Evolutionary conservation across 2,329 filamentous ascomycete genomes (phyloP).

Genomic region (Exophiala alcalophila): DNA sequence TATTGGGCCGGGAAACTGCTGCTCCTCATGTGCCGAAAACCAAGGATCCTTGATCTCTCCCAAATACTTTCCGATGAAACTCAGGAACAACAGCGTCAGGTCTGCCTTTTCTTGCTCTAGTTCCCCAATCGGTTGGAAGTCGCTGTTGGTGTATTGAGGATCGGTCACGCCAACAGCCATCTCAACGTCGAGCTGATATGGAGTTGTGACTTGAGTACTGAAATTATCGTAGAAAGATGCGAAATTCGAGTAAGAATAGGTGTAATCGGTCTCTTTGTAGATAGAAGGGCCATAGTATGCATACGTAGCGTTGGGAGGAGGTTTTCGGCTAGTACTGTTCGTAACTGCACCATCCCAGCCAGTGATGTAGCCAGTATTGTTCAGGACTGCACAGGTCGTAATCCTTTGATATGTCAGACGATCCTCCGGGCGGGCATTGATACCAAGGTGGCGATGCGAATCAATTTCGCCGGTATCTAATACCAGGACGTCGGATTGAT

Average conservation of each 20-base stretch:
- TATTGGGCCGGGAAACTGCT: background rate
- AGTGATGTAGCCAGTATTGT: constrained; percentile 10
- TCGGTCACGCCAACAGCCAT: constrained; percentile 3
- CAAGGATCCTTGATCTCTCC: constrained; percentile 22
- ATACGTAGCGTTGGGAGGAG: constrained; percentile 4
- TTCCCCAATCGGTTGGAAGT: constrained; percentile 20
- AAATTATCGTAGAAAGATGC: constrained; percentile 23
- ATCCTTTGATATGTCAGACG: constrained; percentile 22
- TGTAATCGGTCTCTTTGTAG: constrained; percentile 20
- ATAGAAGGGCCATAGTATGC: constrained; percentile 19
- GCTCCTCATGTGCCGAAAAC: constrained; percentile 19
- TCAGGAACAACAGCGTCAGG: constrained; percentile 20
- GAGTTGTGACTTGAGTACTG: constrained; percentile 11
- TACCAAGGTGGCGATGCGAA: constrained; percentile 25
- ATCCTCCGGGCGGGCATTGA: constrained; percentile 23
- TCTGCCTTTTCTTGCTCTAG: constrained; percentile 15
- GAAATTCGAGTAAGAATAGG: constrained; percentile 23
- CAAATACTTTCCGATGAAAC: constrained; percentile 23
- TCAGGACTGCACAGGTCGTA: constrained; percentile 25
- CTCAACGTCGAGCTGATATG: constrained; percentile 20
- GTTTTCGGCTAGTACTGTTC: constrained; percentile 1
- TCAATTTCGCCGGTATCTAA: constrained; percentile 26
- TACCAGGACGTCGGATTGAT: constrained; percentile 8
- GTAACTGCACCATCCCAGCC: constrained; percentile 18
- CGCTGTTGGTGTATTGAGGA: constrained; percentile 4